These are phyloP conservation scores for Capronia coronata DNA, from an alignment of 2,329 filamentous ascomycete species.

Conservation along the genomic window DNA sequence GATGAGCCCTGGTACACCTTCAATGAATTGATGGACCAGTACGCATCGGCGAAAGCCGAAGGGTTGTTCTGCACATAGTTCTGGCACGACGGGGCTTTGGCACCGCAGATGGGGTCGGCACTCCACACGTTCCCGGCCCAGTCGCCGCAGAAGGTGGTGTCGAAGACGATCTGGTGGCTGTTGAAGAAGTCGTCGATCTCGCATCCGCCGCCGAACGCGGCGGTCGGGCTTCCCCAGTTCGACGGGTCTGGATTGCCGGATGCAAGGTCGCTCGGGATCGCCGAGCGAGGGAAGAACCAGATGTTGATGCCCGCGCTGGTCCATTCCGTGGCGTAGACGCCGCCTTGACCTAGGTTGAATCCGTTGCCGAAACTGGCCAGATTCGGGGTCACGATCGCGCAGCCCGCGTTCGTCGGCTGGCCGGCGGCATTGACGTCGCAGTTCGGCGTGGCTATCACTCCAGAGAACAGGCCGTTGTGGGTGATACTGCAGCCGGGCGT, in stretches of 20 bases:
- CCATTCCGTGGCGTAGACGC: constrained; percentile 72
- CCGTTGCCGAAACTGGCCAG: constrained; percentile 57
- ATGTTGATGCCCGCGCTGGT: constrained; percentile 63
- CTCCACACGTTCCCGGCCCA: constrained; percentile 73
- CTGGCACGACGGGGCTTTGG: constrained; percentile 59
- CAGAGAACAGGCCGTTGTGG: constrained; percentile 42
- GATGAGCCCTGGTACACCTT: constrained; percentile 20
- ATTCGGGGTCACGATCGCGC: constrained; percentile 49
- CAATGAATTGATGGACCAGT: constrained; percentile 33
- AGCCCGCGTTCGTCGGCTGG: constrained; percentile 51
- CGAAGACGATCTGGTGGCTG: constrained; percentile 68
- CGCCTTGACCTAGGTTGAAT: constrained; percentile 65
- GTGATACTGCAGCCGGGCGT: constrained; percentile 52
- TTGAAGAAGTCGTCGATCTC: constrained; percentile 64
- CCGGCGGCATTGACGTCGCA: constrained; percentile 49
- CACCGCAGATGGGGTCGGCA: constrained; percentile 51
- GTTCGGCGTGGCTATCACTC: constrained; percentile 46
- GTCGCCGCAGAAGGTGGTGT: constrained; percentile 79
- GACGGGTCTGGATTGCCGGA: constrained; percentile 56
- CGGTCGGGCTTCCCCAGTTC: constrained; percentile 63
- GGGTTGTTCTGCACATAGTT: constrained; percentile 68
- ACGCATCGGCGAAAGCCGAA: constrained; percentile 62
- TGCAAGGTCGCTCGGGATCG: constrained; percentile 59
- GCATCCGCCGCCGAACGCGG: constrained; percentile 64
- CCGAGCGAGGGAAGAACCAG: constrained; percentile 72